Percentiles rank a stretch among this genome's conserved stretches.
Conservation (phyloP, 179 eudicot genomes). For the Silene coronaria region DNA sequence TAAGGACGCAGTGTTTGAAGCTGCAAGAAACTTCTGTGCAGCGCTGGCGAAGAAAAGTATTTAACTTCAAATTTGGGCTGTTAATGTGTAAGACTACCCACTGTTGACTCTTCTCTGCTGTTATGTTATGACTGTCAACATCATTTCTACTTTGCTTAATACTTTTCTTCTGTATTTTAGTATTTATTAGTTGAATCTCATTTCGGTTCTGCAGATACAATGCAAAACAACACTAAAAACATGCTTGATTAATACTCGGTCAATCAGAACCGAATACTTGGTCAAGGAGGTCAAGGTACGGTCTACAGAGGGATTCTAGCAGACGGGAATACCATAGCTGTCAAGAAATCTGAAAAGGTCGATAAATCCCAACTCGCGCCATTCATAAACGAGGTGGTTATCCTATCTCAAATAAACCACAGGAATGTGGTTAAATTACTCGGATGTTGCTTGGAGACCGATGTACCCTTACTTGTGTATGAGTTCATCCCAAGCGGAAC, state of each 20-base stretch:
- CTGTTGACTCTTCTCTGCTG: no score
- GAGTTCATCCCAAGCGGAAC: conserved; percentile 36
- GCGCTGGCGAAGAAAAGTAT: no score
- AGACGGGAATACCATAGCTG: conserved; percentile 31
- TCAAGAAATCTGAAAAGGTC: conserved; percentile 33
- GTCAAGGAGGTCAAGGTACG: conserved; percentile 47
- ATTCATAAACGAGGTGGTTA: conserved; percentile 44
- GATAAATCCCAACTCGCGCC: conserved; percentile 31
- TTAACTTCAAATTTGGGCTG: no score
- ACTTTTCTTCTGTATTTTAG: no score
- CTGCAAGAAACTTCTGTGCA: no score
- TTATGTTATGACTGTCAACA: no score
- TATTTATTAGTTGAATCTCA: no score
- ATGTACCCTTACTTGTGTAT: conserved; percentile 39
- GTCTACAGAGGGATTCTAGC: conserved; percentile 38
- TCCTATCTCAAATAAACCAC: conserved; percentile 39
- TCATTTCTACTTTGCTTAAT: no score
- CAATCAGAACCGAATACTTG: conserved; percentile 36
- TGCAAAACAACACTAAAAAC: no score
- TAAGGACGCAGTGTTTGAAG: background rate
- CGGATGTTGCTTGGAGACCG: conserved; percentile 44
- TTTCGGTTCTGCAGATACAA: no score
- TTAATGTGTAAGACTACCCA: no score
- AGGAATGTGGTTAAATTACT: conserved; percentile 37
- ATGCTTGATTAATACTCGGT: no score